Base-by-base conservation (phyloP, 139 green algal species). In the Chlorella vulgaris region DNA sequence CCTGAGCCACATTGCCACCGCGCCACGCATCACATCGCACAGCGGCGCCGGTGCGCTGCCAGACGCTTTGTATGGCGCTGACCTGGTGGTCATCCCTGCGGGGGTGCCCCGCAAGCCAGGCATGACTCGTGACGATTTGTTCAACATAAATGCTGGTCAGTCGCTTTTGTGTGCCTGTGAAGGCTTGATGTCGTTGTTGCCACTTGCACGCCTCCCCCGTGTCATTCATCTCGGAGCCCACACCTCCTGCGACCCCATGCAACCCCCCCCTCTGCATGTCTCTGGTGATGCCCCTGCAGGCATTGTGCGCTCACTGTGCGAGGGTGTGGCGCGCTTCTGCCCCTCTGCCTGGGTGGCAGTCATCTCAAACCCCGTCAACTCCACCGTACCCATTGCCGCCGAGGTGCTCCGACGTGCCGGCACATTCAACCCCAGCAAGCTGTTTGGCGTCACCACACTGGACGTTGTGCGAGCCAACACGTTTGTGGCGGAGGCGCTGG, bases 291-390 rank as follows among this genome's bases (percentile, higher is more conserved):
- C n/a, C n/a, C n/a, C n/a, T 69, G 7, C 91, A 83, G 93, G 93
- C 61, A 97, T 97, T 62, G 93, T 97, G 36, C 85, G 86, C 50
- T 85, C 73, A 4, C 87, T 97, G 60, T 77, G 69, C 22, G 85
- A 94, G 74, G 93, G 82, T 21, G 78, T 93, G 38, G 92, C 89
- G 19, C 89, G 92, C 81, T 87, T 91, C 76, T 96, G 93, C 90
- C 90, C 90, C 39, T n/a, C 85, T 29, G 94, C 94, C 24, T 88
- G 94, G 74, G 76, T 98, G 15, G 92, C 93, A 81, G 96, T 98
- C 84, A 99, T 99, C 87, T 97, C 92, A 81, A 99, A 99, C 91
- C 97, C 97, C 1, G 97, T 99, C 53, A 99, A 99, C 93, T 98
- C 94, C 58, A 99, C 97, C 5, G 97, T 99, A 2, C 96, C 97